These are phyloP conservation scores for Neckera pumila DNA, from an alignment of 225 moss, liverwort and hornwort genomes.

Conservation along the genomic window DNA sequence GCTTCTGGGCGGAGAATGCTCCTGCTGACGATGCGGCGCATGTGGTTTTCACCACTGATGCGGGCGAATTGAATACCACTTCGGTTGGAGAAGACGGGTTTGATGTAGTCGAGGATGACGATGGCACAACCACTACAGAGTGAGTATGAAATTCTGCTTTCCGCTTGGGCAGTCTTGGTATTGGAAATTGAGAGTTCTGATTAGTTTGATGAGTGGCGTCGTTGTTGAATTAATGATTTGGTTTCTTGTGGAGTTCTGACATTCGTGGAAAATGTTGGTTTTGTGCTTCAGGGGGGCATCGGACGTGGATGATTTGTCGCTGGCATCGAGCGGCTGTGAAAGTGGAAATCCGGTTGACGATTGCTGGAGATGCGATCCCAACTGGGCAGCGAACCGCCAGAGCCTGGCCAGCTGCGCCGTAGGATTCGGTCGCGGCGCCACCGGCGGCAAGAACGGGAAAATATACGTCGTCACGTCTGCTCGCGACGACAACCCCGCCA, in stretches of 20 bases:
- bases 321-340: neutral
- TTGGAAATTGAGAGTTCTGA: no score
- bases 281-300: neutral
- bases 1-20: neutral
- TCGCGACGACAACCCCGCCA: constrained; percentile 24
- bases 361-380: constrained; percentile 27
- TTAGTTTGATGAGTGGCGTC: no score
- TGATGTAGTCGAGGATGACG: neutral
- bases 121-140: neutral
- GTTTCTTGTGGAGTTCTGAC: neutral
- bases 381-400: constrained; percentile 13
- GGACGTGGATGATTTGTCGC: neutral
- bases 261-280: no score
- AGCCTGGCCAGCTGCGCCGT: constrained; percentile 40
- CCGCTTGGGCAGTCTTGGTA: neutral
- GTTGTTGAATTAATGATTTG: no score
- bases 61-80: neutral
- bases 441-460: constrained; percentile 51
- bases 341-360: constrained; percentile 27
- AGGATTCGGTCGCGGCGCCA: constrained; percentile 43
- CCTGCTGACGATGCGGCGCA: neutral
- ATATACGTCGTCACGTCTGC: constrained; percentile 55
- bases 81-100: neutral
- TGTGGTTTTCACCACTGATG: neutral
- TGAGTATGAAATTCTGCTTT: neutral